Base-by-base conservation (phyloP, 148 eudicot genomes). In the Hydrangea macrophylla region DNA sequence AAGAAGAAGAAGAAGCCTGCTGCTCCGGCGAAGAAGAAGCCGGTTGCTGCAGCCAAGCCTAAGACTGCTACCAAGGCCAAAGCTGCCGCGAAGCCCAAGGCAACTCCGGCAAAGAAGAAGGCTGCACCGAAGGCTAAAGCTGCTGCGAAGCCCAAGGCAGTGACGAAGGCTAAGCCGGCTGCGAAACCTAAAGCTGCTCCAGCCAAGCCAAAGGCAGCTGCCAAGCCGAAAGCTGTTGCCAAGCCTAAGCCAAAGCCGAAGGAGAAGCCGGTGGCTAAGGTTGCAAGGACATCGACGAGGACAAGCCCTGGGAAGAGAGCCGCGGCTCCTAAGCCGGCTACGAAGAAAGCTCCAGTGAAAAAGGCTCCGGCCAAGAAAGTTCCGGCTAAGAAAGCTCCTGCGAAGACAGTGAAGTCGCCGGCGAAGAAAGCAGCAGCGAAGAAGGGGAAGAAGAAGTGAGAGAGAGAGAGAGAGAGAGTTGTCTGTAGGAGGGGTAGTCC, bases 231-330 rank as follows among this genome's bases (percentile, higher is more conserved):
- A n/a, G n/a, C n/a, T n/a, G n/a, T n/a, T n/a, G n/a, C n/a, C n/a
- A n/a, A n/a, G n/a, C n/a, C n/a, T n/a, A n/a, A n/a, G n/a, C n/a
- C n/a, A n/a, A n/a, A n/a, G n/a, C n/a, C n/a, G n/a, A n/a, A n/a
- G n/a, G n/a, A n/a, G n/a, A n/a, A n/a, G n/a, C n/a, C n/a, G 64
- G 70, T 86, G 0, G 85, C 83, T 1, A 90, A 87, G 84, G 92
- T 69, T 2, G 82, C 91, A 0, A 84, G 78, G 70, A 86, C 90
- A 0, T 35, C 85, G 11, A 60, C 84, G 0, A 81, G 79, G 54
- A 55, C 84, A 0, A 70, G 83, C 25, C 87, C 91, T 0, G 73
- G 86, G 2, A 88, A 75, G 87, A 86, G 76, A 33, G 86, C 76
- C 1, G 79, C 78, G 33, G 75, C 79, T 26, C 70, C 74, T 2